Percentiles rank a stretch among this genome's conserved stretches.
Evolutionary conservation across 495 filamentous ascomycete genomes (phyloP).

Genomic region (Hypoxylon fragiforme): DNA sequence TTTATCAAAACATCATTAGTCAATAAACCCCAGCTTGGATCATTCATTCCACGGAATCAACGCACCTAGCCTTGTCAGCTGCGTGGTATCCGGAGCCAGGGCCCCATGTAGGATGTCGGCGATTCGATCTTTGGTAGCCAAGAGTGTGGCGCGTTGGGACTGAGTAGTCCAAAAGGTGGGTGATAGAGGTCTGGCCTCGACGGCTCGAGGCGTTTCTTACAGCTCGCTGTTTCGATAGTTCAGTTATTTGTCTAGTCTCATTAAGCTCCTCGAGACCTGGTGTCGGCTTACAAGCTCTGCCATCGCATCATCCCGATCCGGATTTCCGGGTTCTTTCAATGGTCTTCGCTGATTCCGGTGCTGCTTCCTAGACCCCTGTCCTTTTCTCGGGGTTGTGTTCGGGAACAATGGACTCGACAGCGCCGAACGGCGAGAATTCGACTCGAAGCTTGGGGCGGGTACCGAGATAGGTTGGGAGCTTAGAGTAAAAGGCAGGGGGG

Average conservation of each 20-base stretch:
- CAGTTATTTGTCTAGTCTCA: slow-evolving; percentile 12
- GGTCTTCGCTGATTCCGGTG: slow-evolving; percentile 63
- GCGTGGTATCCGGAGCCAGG: slow-evolving; percentile 90
- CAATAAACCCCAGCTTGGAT: slow-evolving; percentile 10
- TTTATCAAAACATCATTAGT: slow-evolving; percentile 30
- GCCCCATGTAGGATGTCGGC: slow-evolving; percentile 77
- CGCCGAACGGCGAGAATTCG: slow-evolving; percentile 61
- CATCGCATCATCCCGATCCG: slow-evolving; percentile 73
- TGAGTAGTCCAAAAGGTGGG: slow-evolving; percentile 91
- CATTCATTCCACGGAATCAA: slow-evolving; percentile 5
- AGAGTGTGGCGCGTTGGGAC: slow-evolving; percentile 74
- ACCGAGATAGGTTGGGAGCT: slow-evolving; percentile 33
- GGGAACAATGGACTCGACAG: slow-evolving; percentile 59
- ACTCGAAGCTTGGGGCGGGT: slow-evolving; percentile 52
- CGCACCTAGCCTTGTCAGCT: slow-evolving; percentile 80
- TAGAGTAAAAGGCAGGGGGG: slow-evolving; percentile 29
- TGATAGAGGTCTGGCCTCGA: slow-evolving; percentile 94
- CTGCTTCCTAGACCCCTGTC: slow-evolving; percentile 72
- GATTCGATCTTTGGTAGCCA: slow-evolving; percentile 54
- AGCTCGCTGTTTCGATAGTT: slow-evolving; percentile 50
- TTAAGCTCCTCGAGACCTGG: slow-evolving; percentile 3
- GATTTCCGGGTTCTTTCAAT: slow-evolving; percentile 31
- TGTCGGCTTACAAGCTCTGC: slow-evolving; percentile 69
- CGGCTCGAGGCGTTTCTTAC: slow-evolving; percentile 83
- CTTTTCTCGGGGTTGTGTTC: slow-evolving; percentile 65